Conservation (phyloP, 1,139 yeast species). For the Yamadazyma pseudoaaseri region DNA sequence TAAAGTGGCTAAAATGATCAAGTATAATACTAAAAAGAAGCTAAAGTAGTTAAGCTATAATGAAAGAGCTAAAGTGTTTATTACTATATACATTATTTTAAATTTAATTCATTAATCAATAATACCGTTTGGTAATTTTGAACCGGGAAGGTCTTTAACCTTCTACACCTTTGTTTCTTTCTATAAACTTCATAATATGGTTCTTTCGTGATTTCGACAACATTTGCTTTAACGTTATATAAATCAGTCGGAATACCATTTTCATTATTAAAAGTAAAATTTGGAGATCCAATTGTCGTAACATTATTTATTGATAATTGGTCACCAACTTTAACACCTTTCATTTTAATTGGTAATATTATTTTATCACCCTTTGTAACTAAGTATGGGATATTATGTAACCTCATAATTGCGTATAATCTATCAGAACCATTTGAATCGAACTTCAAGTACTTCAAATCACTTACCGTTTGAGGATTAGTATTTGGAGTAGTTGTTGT, state of each 20-base stretch:
- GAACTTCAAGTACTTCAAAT: conserved; percentile 43
- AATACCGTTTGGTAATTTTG: conserved; percentile 82
- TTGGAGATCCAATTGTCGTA: conserved; percentile 80
- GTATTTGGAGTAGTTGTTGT: conserved; percentile 4
- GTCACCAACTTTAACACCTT: conserved; percentile 80
- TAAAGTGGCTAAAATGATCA: conserved; percentile 51
- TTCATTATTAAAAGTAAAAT: conserved; percentile 55
- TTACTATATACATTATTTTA: conserved; percentile 26
- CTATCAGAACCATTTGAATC: conserved; percentile 50
- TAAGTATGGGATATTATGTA: conserved; percentile 82
- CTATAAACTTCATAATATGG: conserved; percentile 61
- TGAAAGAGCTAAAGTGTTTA: neutral
- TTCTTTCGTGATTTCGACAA: conserved; percentile 82
- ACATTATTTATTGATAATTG: conserved; percentile 69
- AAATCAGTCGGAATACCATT: conserved; percentile 38
- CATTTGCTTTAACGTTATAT: conserved; percentile 69
- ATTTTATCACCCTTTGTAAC: conserved; percentile 90
- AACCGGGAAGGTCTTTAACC: conserved; percentile 71
- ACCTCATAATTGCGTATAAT: conserved; percentile 77
- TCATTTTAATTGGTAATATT: conserved; percentile 72
- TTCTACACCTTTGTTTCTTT: conserved; percentile 80
- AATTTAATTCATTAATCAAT: conserved; percentile 68
- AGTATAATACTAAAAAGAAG: conserved; percentile 28
- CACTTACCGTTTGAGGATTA: conserved; percentile 3
- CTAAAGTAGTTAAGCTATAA: no score